Conservation (phyloP, 2,329 filamentous ascomycete genomes). For the Penicillium crustosum region DNA sequence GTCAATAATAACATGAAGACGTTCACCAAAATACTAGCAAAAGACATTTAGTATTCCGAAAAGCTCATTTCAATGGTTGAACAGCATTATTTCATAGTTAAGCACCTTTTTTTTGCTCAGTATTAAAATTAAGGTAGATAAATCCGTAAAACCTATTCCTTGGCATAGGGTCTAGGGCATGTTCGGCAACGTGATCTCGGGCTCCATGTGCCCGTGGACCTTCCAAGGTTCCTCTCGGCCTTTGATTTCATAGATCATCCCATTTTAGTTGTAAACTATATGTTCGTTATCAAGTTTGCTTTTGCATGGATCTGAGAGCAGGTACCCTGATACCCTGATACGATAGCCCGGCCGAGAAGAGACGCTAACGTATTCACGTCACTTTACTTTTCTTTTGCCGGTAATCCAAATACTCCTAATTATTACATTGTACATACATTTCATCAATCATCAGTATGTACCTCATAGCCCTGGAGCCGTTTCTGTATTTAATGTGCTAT, state of each 20-base stretch:
- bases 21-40: not conserved
- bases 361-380: no score
- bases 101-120: not conserved
- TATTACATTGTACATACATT: no score
- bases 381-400: no score
- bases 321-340: not conserved
- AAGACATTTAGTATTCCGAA: not conserved
- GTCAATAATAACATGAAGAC: not conserved
- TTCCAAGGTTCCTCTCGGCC: no score
- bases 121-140: not conserved
- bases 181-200: not conserved
- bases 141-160: not conserved
- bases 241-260: not conserved
- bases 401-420: no score
- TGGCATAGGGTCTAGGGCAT: conserved; percentile 6
- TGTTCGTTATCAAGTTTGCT: not conserved
- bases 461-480: no score
- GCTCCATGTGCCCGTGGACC: no score
- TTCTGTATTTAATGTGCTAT: no score
- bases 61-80: not conserved
- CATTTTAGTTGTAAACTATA: not conserved
- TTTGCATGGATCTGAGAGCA: not conserved
- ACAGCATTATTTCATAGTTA: not conserved
- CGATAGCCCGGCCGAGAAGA: no score
- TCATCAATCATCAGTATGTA: no score